A percentile compares a stretch with the other conserved stretches of the same genome.
phyloP scores from a whole-genome alignment of 2,329 filamentous ascomycete species.

The Botrytis fabae region DNA sequence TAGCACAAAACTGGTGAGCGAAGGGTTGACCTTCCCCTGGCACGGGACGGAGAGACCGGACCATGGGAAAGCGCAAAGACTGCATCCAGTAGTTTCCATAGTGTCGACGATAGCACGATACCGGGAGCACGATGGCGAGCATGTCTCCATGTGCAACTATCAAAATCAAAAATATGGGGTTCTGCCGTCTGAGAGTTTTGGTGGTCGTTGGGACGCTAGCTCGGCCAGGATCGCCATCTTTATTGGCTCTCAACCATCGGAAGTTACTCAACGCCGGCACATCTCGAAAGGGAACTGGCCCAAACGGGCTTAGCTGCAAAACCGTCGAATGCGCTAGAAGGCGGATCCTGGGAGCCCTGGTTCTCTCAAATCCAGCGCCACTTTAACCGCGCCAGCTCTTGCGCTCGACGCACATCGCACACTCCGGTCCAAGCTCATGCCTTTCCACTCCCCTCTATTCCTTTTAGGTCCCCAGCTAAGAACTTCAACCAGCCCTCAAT shows the following conservation, averaged over 20 bases:
- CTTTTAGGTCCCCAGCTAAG: background rate
- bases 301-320: background rate
- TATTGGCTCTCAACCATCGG: constrained; percentile 22
- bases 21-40: no score
- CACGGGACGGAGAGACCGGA: background rate
- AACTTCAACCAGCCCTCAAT: constrained; percentile 1
- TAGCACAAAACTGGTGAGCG: background rate
- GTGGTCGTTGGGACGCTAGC: constrained; percentile 14
- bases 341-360: background rate
- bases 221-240: background rate
- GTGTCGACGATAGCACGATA: no score
- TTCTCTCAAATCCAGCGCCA: background rate
- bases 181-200: background rate
- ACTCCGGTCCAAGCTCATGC: constrained; percentile 2
- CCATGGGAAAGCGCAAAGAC: background rate
- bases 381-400: background rate
- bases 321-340: background rate
- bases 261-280: constrained; percentile 17
- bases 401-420: background rate
- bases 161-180: background rate
- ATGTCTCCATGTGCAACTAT: background rate
- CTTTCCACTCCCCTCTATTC: background rate
- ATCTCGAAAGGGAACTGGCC: background rate
- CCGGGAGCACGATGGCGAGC: no score
- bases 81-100: no score